Conservation (phyloP, 1,284 basidiomycete species). For the Kalmanozyma brasiliensis region DNA sequence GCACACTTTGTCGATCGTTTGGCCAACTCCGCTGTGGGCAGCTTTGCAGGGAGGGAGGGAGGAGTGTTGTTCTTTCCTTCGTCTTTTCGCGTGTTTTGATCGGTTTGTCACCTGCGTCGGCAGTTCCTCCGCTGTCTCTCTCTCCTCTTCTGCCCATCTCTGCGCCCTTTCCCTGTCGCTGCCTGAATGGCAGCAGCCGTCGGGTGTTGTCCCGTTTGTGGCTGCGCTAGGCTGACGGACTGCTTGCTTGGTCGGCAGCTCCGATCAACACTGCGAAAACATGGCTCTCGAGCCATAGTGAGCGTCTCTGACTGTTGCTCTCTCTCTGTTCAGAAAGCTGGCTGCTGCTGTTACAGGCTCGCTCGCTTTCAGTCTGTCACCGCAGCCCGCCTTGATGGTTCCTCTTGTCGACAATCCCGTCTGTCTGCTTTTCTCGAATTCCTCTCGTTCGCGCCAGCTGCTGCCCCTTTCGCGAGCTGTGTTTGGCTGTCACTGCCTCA, state of each 20-base stretch:
- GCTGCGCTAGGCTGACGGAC: background rate
- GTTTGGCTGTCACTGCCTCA: background rate
- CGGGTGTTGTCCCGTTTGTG: constrained; percentile 15
- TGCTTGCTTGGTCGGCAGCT: constrained; percentile 12
- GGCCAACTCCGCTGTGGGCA: constrained; percentile 23
- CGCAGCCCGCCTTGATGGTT: constrained; percentile 4
- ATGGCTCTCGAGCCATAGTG: background rate
- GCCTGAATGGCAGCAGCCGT: constrained; percentile 3
- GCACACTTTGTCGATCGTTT: constrained; percentile 26
- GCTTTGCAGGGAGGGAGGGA: background rate
- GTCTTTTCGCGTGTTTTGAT: constrained; percentile 27
- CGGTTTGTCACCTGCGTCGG: constrained; percentile 18
- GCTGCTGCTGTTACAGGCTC: background rate
- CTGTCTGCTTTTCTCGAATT: background rate
- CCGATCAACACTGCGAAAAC: constrained; percentile 4
- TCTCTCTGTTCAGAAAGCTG: background rate
- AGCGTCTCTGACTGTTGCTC: constrained; percentile 1
- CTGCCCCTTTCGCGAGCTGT: background rate
- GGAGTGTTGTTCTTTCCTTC: constrained; percentile 13
- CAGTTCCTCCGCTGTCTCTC: constrained; percentile 4
- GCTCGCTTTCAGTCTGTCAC: background rate
- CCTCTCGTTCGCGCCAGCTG: background rate
- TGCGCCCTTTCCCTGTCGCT: background rate
- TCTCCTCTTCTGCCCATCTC: background rate
- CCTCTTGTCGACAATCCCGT: background rate